Evolutionary conservation across 1,284 basidiomycete species (phyloP).

Genomic region (Puccinia triticina): DNA sequence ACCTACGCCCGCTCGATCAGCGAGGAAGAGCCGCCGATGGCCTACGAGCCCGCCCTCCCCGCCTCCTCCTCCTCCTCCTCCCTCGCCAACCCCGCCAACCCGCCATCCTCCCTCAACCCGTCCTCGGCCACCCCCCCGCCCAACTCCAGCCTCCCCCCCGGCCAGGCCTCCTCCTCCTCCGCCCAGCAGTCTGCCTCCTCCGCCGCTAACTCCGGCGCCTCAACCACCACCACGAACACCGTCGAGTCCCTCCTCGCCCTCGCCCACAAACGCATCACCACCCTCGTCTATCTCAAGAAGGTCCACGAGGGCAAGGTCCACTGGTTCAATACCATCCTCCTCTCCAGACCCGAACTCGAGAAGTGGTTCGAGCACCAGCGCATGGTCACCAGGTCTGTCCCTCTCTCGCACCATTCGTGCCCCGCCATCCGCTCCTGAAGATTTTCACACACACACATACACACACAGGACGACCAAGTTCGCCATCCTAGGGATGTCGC

Average conservation of each 20-base stretch:
- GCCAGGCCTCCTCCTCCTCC: too few species aligned
- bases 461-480: slow-evolving; percentile 77
- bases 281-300: slow-evolving; percentile 77
- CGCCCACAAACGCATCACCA: slow-evolving; percentile 78
- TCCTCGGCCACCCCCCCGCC: not conserved
- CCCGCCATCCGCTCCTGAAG: not conserved
- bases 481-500: slow-evolving; percentile 78
- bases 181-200: not conserved
- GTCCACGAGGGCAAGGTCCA: slow-evolving; percentile 76
- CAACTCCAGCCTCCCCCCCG: too few species aligned
- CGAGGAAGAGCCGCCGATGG: not conserved
- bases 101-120: not conserved
- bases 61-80: not conserved
- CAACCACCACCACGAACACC: slow-evolving; percentile 10
- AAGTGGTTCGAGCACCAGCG: slow-evolving; percentile 71
- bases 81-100: too few species aligned
- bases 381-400: slow-evolving; percentile 74
- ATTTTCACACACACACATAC: too few species aligned
- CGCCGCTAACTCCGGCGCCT: not conserved
- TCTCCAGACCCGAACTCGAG: slow-evolving; percentile 73
- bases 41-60: too few species aligned
- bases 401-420: not conserved
- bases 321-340: slow-evolving; percentile 84
- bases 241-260: slow-evolving; percentile 69
- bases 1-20: not conserved